A percentile compares a stretch with the other conserved stretches of the same genome.
Conservation (phyloP, 192 early-diverging fungal species). For the Backusella psychrophila region DNA sequence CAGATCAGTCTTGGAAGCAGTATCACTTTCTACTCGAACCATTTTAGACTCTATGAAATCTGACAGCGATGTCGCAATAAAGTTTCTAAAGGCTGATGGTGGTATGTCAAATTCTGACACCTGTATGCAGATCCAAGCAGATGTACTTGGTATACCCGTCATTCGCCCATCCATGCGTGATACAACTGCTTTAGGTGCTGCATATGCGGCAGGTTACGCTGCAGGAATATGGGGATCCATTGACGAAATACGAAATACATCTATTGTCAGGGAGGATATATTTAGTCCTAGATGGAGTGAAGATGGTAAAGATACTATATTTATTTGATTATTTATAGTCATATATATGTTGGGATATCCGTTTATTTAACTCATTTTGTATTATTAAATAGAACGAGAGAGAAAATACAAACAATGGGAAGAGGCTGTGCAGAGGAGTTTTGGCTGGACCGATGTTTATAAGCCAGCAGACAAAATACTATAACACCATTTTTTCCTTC, state of each 20-base stretch:
- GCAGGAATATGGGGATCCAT: constrained; percentile 24
- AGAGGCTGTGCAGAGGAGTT: constrained; percentile 28
- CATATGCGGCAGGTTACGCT: constrained; percentile 49
- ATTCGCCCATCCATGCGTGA: constrained; percentile 85
- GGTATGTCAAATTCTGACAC: constrained; percentile 89
- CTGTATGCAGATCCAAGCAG: constrained; percentile 92
- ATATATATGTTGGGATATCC: too few relatives aligned
- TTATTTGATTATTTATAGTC: neutral
- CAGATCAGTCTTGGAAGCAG: constrained; percentile 86
- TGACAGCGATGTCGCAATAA: constrained; percentile 68
- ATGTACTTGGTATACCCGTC: constrained; percentile 82
- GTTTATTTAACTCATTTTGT: neutral
- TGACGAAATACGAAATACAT: constrained; percentile 18
- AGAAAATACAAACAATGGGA: constrained; percentile 27
- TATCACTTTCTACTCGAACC: constrained; percentile 87
- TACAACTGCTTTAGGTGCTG: constrained; percentile 94
- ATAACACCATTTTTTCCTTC: neutral
- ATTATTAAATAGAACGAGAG: constrained; percentile 10
- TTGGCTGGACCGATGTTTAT: constrained; percentile 27
- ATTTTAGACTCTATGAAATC: constrained; percentile 90
- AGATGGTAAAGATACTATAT: constrained; percentile 9
- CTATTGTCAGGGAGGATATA: constrained; percentile 13
- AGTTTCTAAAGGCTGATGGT: constrained; percentile 81
- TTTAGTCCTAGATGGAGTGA: constrained; percentile 21
- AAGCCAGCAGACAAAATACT: neutral